phyloP scores from a whole-genome alignment of 2,329 filamentous ascomycete species.

The Didymosphaeria variabile region DNA sequence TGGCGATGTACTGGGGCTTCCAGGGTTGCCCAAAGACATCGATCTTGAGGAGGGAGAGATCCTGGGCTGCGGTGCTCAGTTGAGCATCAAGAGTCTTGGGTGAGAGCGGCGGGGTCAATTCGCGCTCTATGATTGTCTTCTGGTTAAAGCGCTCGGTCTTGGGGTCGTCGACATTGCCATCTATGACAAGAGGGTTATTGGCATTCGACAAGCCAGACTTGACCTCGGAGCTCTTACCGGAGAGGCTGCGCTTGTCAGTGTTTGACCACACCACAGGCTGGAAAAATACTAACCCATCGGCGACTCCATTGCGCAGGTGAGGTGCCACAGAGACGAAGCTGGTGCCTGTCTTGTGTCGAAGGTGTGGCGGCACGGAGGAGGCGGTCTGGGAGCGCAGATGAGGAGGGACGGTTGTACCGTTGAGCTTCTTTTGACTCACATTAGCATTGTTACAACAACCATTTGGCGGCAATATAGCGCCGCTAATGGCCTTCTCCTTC shows the following conservation, averaged over 20 bases:
- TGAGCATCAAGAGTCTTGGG: slow-evolving; percentile 12
- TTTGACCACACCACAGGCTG: neutral
- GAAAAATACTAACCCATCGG: slow-evolving; percentile 18
- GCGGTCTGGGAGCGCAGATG: slow-evolving; percentile 13
- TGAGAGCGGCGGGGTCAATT: slow-evolving; percentile 24
- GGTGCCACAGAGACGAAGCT: slow-evolving; percentile 26
- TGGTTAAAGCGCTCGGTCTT: slow-evolving; percentile 12
- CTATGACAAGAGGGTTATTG: slow-evolving; percentile 26
- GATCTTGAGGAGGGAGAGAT: slow-evolving; percentile 15
- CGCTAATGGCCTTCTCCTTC: slow-evolving; percentile 22
- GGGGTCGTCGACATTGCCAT: slow-evolving; percentile 30
- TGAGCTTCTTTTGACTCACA: slow-evolving; percentile 13
- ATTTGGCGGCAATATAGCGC: neutral
- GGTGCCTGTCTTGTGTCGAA: slow-evolving; percentile 7
- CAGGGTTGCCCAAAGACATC: slow-evolving; percentile 28
- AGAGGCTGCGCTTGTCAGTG: slow-evolving; percentile 8
- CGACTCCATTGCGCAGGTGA: slow-evolving; percentile 21
- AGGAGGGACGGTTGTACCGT: slow-evolving; percentile 12
- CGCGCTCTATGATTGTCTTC: slow-evolving; percentile 8
- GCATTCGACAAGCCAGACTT: neutral
- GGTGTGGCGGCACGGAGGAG: slow-evolving; percentile 14
- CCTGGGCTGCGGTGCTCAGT: slow-evolving; percentile 21
- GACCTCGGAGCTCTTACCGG: neutral
- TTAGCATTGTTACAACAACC: slow-evolving; percentile 13
- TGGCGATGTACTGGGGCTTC: slow-evolving; percentile 49